A percentile compares a stretch with the other conserved stretches of the same genome.
Evolutionary conservation across 495 filamentous ascomycete genomes (phyloP).

Genomic region (Hyaloscypha hepaticicola): DNA sequence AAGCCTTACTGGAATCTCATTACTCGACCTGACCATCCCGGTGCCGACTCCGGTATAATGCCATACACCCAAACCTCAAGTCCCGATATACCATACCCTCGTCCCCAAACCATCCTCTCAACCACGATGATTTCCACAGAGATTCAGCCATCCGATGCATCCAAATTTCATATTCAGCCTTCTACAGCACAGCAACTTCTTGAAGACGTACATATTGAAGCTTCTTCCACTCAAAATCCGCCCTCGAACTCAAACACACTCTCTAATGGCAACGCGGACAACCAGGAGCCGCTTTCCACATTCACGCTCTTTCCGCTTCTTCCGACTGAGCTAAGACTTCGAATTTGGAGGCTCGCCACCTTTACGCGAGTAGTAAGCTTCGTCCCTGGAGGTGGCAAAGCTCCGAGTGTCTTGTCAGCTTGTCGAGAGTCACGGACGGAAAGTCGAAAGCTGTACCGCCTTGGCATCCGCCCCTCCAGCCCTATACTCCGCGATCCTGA

Average conservation of each 20-base stretch:
- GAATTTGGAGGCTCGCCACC: neutral
- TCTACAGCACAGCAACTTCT: neutral
- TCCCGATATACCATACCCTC: too few species aligned
- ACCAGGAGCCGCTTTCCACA: neutral
- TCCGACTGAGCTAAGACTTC: neutral
- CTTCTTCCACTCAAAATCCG: too few species aligned
- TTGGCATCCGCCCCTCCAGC: too few species aligned
- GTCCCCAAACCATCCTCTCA: too few species aligned
- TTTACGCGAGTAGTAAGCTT: neutral
- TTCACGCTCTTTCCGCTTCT: neutral
- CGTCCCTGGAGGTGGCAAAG: neutral
- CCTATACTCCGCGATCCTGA: too few species aligned
- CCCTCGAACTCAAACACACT: neutral
- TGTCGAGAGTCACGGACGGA: slow-evolving; percentile 19
- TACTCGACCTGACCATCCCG: too few species aligned
- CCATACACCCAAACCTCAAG: too few species aligned
- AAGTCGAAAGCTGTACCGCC: neutral
- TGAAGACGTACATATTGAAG: neutral
- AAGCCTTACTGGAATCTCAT: too few species aligned
- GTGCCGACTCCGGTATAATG: too few species aligned
- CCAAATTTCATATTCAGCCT: too few species aligned
- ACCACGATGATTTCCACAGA: too few species aligned
- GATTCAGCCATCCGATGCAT: too few species aligned
- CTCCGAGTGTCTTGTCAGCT: neutral
- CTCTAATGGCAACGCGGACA: neutral